These are phyloP conservation scores for Lasiosphaeriaceae sp. DNA, from an alignment of 495 filamentous ascomycete species.

Conservation along the genomic window DNA sequence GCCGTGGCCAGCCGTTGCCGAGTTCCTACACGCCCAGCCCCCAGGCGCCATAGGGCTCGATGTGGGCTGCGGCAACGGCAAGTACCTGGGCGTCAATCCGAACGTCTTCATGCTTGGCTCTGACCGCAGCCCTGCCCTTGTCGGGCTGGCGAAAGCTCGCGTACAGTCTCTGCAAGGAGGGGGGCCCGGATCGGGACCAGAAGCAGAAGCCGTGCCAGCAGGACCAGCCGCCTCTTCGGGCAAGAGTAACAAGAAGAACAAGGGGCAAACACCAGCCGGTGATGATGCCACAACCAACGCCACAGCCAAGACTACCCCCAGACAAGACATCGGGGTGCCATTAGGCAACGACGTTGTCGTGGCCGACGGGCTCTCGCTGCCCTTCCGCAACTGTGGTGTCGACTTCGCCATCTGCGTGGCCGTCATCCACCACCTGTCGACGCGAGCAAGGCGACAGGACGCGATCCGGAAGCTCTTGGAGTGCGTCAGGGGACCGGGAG, in stretches of 20 bases:
- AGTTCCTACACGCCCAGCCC: slow-evolving; percentile 64
- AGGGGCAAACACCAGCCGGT: neutral
- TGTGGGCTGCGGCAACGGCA: slow-evolving; percentile 94
- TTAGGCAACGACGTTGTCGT: slow-evolving; percentile 45
- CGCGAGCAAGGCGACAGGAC: slow-evolving; percentile 65
- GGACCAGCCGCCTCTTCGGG: neutral
- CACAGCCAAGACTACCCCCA: slow-evolving; percentile 3
- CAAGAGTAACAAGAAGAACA: slow-evolving; percentile 5
- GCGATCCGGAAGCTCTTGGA: slow-evolving; percentile 70
- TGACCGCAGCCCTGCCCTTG: slow-evolving; percentile 78
- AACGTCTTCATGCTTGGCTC: slow-evolving; percentile 80
- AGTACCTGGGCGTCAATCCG: slow-evolving; percentile 79
- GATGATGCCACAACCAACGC: neutral
- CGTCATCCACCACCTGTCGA: slow-evolving; percentile 92
- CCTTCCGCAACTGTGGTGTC: slow-evolving; percentile 66
- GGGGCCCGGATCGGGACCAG: neutral
- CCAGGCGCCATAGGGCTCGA: slow-evolving; percentile 83
- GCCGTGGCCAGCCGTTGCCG: slow-evolving; percentile 91
- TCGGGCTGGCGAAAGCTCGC: slow-evolving; percentile 65
- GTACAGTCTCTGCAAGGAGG: slow-evolving; percentile 11
- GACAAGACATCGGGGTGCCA: slow-evolving; percentile 11
- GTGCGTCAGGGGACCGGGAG: slow-evolving; percentile 41
- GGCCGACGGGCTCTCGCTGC: slow-evolving; percentile 66
- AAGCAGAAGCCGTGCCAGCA: neutral
- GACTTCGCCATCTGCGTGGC: slow-evolving; percentile 96